Conservation (phyloP, 2,329 filamentous ascomycete genomes). For the Huntiella omanensis region DNA sequence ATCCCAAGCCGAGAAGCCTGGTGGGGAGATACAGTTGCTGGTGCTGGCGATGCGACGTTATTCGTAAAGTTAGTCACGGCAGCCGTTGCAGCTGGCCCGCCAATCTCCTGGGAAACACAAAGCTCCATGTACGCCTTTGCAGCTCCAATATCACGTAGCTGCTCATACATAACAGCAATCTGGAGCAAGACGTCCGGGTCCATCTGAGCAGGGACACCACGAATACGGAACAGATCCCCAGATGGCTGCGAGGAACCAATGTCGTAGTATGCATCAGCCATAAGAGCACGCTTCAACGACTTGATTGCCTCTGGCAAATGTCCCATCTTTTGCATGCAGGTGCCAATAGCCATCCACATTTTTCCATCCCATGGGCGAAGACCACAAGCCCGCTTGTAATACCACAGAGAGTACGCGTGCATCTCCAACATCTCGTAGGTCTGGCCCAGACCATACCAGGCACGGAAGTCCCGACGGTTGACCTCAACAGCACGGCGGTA, state of each 20-base stretch:
- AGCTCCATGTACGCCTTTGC: conserved; percentile 91
- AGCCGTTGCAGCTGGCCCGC: conserved; percentile 29
- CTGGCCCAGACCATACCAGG: conserved; percentile 93
- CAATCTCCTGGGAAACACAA: conserved; percentile 80
- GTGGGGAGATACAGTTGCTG: neutral
- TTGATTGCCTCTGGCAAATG: conserved; percentile 82
- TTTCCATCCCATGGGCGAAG: conserved; percentile 92
- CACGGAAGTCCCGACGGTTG: conserved; percentile 88
- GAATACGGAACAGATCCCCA: conserved; percentile 27
- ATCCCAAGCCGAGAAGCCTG: too few relatives aligned
- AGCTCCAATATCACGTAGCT: conserved; percentile 56
- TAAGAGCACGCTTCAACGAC: conserved; percentile 76
- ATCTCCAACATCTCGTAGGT: conserved; percentile 97
- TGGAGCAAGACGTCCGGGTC: conserved; percentile 83
- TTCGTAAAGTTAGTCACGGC: neutral
- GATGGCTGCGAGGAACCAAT: conserved; percentile 25
- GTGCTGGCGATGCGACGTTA: neutral
- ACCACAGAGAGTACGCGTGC: conserved; percentile 93
- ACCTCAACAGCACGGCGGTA: conserved; percentile 91
- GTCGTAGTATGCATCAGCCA: conserved; percentile 76
- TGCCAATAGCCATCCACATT: conserved; percentile 95
- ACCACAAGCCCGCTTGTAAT: conserved; percentile 88
- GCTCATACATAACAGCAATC: conserved; percentile 78
- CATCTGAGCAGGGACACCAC: conserved; percentile 39
- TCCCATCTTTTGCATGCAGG: conserved; percentile 78